phyloP scores from a whole-genome alignment of 352 stramenopile genomes.

The Phytophthora cajani region DNA sequence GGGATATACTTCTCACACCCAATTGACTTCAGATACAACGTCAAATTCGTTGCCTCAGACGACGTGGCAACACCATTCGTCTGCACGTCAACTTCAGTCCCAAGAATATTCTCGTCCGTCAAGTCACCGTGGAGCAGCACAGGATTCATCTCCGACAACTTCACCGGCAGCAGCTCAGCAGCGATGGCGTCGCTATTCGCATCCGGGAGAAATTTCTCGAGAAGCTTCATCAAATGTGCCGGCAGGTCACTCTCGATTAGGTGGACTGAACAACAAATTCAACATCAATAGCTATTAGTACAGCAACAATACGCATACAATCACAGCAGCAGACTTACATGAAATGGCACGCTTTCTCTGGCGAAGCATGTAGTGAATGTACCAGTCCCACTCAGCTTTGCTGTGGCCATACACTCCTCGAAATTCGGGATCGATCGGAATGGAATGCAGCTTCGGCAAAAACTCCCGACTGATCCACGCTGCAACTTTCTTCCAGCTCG shows the following conservation, averaged over 20 bases:
- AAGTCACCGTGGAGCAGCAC: conserved; percentile 85
- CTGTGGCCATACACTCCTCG: conserved; percentile 65
- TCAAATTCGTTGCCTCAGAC: conserved; percentile 22
- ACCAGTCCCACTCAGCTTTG: conserved; percentile 82
- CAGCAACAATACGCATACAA: neutral
- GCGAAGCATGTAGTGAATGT: conserved; percentile 77
- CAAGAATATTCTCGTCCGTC: conserved; percentile 88
- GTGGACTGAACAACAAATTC: conserved; percentile 54
- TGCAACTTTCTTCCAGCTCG: conserved; percentile 60
- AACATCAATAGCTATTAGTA: conserved; percentile 7
- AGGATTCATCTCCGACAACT: conserved; percentile 30
- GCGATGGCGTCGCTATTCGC: conserved; percentile 38
- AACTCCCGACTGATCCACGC: conserved; percentile 71
- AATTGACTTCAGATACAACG: conserved; percentile 46
- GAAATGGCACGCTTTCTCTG: conserved; percentile 67
- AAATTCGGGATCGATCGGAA: conserved; percentile 53
- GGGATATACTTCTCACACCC: conserved; percentile 63
- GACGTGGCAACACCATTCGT: conserved; percentile 11
- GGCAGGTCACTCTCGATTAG: conserved; percentile 63
- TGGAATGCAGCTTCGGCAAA: conserved; percentile 62
- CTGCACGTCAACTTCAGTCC: conserved; percentile 26
- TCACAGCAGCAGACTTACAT: conserved; percentile 56
- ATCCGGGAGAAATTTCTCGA: conserved; percentile 67
- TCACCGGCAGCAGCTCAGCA: conserved; percentile 49
- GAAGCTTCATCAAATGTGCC: conserved; percentile 59